These are phyloP conservation scores for Populus euphratica DNA, from an alignment of 345 rosid genomes.

Conservation along the genomic window DNA sequence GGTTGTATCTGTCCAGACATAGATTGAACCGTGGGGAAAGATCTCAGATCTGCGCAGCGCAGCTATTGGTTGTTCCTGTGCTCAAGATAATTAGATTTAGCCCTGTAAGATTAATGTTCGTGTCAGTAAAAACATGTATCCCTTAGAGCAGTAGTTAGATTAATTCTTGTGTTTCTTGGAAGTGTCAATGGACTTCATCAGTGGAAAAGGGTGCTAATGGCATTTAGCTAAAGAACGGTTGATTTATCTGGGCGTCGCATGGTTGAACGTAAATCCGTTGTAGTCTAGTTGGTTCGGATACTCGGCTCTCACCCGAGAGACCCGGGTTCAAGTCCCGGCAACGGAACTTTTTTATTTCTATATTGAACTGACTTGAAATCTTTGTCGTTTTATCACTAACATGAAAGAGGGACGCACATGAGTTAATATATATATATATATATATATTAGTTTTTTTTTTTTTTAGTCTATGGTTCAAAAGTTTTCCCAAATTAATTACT, in stretches of 20 bases:
- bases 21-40: slow-evolving; percentile 33
- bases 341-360: slow-evolving; percentile 18
- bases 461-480: too few species aligned
- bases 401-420: too few species aligned
- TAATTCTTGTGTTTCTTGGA: not conserved
- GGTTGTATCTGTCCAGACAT: slow-evolving; percentile 28
- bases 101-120: slow-evolving; percentile 60
- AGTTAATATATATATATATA: too few species aligned
- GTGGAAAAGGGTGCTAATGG: too few species aligned
- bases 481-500: too few species aligned
- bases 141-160: not conserved
- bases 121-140: too few species aligned
- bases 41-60: slow-evolving; percentile 38
- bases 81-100: slow-evolving; percentile 81
- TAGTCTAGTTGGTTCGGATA: slow-evolving; percentile 65
- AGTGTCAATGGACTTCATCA: not conserved
- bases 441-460: too few species aligned
- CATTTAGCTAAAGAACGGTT: too few species aligned
- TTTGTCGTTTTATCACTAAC: too few species aligned
- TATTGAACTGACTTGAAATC: too few species aligned
- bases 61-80: slow-evolving; percentile 61
- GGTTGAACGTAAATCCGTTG: slow-evolving; percentile 18
- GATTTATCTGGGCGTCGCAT: too few species aligned
- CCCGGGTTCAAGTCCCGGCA: slow-evolving; percentile 74
- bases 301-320: slow-evolving; percentile 76